A percentile compares a stretch with the other conserved stretches of the same genome.
phyloP scores from a whole-genome alignment of 139 green algal genomes.

The Gonium pectorale region DNA sequence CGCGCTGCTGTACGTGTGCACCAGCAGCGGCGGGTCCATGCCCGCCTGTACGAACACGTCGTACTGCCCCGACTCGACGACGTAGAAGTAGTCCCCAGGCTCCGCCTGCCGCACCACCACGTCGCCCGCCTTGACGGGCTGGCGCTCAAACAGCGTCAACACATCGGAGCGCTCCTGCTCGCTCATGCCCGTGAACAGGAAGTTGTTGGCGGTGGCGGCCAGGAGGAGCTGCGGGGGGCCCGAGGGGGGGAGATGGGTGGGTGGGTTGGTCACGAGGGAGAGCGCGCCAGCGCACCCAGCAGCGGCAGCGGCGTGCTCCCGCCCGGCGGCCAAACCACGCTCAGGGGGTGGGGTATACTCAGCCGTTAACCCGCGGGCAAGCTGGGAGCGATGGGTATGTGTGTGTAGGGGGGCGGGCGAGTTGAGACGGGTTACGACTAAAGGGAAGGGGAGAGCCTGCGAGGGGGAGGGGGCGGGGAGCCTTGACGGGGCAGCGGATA shows the following conservation, averaged over 20 bases:
- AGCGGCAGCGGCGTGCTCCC: too few species aligned
- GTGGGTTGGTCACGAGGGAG: too few species aligned
- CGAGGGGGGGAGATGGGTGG: background rate
- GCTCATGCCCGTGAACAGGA: conserved; percentile 70
- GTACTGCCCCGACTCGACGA: conserved; percentile 61
- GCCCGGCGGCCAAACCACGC: too few species aligned
- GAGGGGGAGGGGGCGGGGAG: too few species aligned
- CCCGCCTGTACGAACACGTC: conserved; percentile 66
- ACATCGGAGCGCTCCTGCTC: conserved; percentile 42
- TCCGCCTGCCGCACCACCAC: conserved; percentile 73
- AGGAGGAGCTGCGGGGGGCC: background rate
- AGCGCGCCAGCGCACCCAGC: too few species aligned
- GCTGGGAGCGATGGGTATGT: too few species aligned
- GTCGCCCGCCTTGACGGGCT: conserved; percentile 55
- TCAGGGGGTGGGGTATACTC: too few species aligned
- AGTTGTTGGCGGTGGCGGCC: conserved; percentile 57
- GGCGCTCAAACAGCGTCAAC: conserved; percentile 52
- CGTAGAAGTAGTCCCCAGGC: conserved; percentile 67
- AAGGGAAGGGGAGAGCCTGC: too few species aligned
- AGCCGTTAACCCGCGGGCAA: too few species aligned
- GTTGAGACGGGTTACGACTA: too few species aligned
- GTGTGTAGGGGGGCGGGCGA: too few species aligned
- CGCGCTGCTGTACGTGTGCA: conserved; percentile 68
- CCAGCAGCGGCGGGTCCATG: conserved; percentile 56
- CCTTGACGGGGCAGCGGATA: too few species aligned